A percentile compares a stretch with the other conserved stretches of the same genome.
phyloP scores from a whole-genome alignment of 2,329 filamentous ascomycete genomes.

The Hymenoscyphus fraxineus region DNA sequence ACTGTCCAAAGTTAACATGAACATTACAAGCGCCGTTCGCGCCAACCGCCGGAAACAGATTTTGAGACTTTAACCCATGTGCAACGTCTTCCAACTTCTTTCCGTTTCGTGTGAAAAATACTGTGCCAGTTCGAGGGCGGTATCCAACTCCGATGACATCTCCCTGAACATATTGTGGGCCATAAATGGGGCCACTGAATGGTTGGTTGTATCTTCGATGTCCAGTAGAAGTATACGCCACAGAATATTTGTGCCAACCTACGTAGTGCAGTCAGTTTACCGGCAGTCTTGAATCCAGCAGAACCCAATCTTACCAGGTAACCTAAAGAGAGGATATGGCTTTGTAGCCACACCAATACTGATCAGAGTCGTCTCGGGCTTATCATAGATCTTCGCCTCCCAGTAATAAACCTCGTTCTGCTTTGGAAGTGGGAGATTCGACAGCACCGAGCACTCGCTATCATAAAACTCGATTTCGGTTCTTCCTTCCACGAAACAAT shows the following conservation, averaged over 20 bases:
- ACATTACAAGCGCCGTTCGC: conserved; percentile 89
- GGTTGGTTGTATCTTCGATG: conserved; percentile 89
- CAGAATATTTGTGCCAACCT: conserved; percentile 90
- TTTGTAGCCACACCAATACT: conserved; percentile 96
- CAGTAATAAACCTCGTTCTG: conserved; percentile 99
- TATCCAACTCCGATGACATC: conserved; percentile 97
- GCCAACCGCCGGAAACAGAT: conserved; percentile 97
- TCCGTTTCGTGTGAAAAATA: conserved; percentile 98
- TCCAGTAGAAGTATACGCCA: conserved; percentile 86
- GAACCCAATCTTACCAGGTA: conserved; percentile 68
- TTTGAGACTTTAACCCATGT: conserved; percentile 88
- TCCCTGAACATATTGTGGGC: conserved; percentile 80
- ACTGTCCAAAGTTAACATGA: conserved; percentile 96
- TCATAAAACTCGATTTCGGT: conserved; percentile 99
- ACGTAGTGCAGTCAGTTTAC: conserved; percentile 7
- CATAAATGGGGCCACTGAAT: conserved; percentile 75
- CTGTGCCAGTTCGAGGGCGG: conserved; percentile 84
- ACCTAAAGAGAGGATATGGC: conserved; percentile 88
- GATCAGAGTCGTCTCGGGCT: conserved; percentile 81
- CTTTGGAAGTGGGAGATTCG: conserved; percentile 89
- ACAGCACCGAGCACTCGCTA: conserved; percentile 81
- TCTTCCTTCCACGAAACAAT: conserved; percentile 94
- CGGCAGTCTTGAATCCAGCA: background rate
- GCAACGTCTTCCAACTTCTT: conserved; percentile 94
- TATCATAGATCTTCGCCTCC: conserved; percentile 98